Base-by-base conservation (phyloP, 2,329 filamentous ascomycete species). In the Ophiostoma sp. region DNA sequence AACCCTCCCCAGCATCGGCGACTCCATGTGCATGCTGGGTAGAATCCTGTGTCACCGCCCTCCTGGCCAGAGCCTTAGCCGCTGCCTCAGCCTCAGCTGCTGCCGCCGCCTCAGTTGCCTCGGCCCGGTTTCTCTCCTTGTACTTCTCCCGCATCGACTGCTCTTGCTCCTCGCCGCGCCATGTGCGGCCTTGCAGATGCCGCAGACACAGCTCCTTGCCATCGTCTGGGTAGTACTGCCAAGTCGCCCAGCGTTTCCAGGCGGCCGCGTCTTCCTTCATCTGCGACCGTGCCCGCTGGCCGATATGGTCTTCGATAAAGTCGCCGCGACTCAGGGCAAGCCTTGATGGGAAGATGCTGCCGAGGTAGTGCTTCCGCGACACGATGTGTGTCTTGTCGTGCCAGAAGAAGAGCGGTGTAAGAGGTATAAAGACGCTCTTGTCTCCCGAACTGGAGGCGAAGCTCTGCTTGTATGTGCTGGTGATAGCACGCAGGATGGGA, bases 371-470 rank as follows among this genome's bases (percentile, higher is more conserved):
- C 1, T 76, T 73, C 0, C 79, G 81, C 3, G 80, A 81, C 0
- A 82, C 84, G 2, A 87, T 71, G 70, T 87, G 85, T 0, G 85
- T 84, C 73, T 87, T 87, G 72, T 87, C 85, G 70, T 86, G 84
- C 85, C 85, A 87, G 74, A 86, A 85, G 76, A 86, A 87, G 69
- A 87, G 79, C 0, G 85, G 85, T 0, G 85, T 86, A 57, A 87
- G 75, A 0, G 83, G 82, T 0, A 86, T 72, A n/a, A 5, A 48
- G 6, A 5, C 20, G 17, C 4, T n/a, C 3, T 27, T 11, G 67
- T 27, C 23, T 20, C 75, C 17, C 74, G 70, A 68, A 17, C 60
- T 41, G 0, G 74, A 72, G 2, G 65, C 35, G n/a, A 67, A 13
- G 1, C 3, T 52, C 60, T 7, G 76, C 70, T 81, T 83, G 27